Conservation (phyloP, 2,329 filamentous ascomycete genomes). For the Fusarium austroafricanum region DNA sequence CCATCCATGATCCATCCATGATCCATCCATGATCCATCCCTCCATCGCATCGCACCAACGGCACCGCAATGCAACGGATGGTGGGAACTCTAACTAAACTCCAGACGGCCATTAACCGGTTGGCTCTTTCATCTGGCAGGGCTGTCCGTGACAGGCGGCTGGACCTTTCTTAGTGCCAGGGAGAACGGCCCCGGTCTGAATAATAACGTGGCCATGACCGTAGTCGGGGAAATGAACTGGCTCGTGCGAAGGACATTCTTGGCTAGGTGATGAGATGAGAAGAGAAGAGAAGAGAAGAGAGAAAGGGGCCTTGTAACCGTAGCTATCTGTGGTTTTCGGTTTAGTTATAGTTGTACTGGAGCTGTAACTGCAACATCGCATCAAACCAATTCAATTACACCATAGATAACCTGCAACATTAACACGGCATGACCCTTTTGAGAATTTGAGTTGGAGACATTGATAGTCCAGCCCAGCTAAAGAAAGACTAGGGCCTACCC, state of each 20-base stretch:
- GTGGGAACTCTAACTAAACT: slow-evolving; percentile 32
- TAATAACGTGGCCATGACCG: slow-evolving; percentile 31
- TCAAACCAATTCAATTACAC: slow-evolving; percentile 6
- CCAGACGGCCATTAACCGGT: slow-evolving; percentile 34
- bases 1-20: too few relatives aligned
- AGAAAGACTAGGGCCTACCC: slow-evolving; percentile 24
- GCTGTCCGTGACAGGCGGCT: slow-evolving; percentile 39
- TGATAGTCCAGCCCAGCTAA: slow-evolving; percentile 21
- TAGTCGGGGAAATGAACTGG: slow-evolving; percentile 32
- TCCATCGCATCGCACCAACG: slow-evolving; percentile 18
- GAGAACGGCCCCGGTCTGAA: slow-evolving; percentile 14
- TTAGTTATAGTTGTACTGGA: background rate
- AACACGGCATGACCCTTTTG: slow-evolving; percentile 13
- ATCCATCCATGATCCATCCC: too few relatives aligned
- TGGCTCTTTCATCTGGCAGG: slow-evolving; percentile 34
- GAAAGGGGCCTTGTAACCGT: slow-evolving; percentile 33
- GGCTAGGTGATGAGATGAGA: slow-evolving; percentile 26
- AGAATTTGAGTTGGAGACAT: slow-evolving; percentile 8
- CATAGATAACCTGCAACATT: slow-evolving; percentile 17
- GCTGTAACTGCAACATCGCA: background rate
- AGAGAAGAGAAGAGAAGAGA: too few relatives aligned
- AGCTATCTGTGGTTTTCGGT: background rate
- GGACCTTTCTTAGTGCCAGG: slow-evolving; percentile 17
- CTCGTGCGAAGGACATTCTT: slow-evolving; percentile 38
- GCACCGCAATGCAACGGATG: slow-evolving; percentile 3